These are phyloP conservation scores for Pisolithus marmoratus DNA, from an alignment of 768 basidiomycete species.

Conservation along the genomic window DNA sequence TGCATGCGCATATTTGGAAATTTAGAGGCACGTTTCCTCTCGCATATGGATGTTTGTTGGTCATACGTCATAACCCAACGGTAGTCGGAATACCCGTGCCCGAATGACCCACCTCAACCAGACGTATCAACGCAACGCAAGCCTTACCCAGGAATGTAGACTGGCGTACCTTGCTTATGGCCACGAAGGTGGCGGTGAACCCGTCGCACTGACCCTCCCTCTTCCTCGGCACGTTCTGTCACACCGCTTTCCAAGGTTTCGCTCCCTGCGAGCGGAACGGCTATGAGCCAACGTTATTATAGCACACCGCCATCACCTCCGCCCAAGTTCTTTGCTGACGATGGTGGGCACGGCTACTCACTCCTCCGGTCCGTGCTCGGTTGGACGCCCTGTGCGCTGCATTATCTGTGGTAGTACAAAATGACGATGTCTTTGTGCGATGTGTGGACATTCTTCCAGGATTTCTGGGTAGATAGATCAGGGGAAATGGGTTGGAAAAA, in stretches of 20 bases:
- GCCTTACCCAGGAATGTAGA: no score
- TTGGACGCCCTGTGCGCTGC: conserved; percentile 12
- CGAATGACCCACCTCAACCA: neutral
- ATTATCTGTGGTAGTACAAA: conserved; percentile 26
- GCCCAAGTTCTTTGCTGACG: conserved; percentile 13
- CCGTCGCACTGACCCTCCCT: conserved; percentile 14
- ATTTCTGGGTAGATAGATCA: conserved; percentile 21
- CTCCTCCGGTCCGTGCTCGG: conserved; percentile 24
- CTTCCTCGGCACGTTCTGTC: conserved; percentile 24
- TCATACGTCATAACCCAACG: neutral
- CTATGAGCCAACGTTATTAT: conserved; percentile 25
- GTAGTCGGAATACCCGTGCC: neutral
- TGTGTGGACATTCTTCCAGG: conserved; percentile 20
- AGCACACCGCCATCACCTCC: conserved; percentile 27
- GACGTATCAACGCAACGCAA: no score
- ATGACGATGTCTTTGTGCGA: conserved; percentile 23
- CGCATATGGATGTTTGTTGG: no score
- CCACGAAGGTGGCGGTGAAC: conserved; percentile 26
- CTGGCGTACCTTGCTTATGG: conserved; percentile 14
- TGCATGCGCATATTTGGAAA: neutral
- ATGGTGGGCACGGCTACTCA: conserved; percentile 27
- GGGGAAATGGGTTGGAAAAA: conserved; percentile 50
- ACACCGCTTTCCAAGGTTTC: conserved; percentile 22
- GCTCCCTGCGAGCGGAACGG: conserved; percentile 22
- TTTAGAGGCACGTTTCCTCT: neutral